Percentiles rank a stretch among this genome's conserved stretches.
These are phyloP conservation scores for Sungouiozyma ichnusensis DNA, from an alignment of 805 yeast genomes.

Conservation along the genomic window DNA sequence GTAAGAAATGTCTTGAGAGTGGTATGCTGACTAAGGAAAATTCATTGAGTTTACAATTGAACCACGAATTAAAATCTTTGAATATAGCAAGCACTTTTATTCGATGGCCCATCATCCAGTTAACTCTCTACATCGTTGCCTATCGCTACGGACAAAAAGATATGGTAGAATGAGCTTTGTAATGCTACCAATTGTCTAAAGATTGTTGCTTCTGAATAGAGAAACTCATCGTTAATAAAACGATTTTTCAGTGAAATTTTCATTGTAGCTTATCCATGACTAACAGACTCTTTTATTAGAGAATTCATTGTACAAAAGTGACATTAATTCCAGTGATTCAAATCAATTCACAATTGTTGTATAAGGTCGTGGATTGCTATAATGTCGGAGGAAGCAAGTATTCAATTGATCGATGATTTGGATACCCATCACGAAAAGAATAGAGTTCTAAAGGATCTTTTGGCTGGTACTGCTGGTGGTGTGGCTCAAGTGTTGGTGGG, in stretches of 20 bases:
- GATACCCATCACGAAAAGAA: constrained; percentile 15
- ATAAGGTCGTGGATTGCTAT: neutral
- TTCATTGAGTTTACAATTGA: constrained; percentile 2
- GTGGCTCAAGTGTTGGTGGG: constrained; percentile 92
- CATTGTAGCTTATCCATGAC: neutral
- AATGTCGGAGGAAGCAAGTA: constrained; percentile 30
- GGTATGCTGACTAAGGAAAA: neutral
- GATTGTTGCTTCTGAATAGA: too few species aligned
- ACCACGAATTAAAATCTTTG: neutral
- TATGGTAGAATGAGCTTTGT: constrained; percentile 16
- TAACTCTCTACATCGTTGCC: constrained; percentile 7
- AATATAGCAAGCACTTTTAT: neutral
- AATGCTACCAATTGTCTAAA: too few species aligned
- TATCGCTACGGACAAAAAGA: constrained; percentile 21
- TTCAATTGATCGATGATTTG: constrained; percentile 26
- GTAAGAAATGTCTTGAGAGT: constrained; percentile 7
- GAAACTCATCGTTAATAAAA: neutral
- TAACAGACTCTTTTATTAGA: neutral
- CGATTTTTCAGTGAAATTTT: neutral
- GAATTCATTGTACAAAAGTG: too few species aligned
- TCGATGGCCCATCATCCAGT: neutral
- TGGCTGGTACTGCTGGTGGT: constrained; percentile 93
- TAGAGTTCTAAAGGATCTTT: constrained; percentile 58
- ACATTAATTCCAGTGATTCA: neutral
- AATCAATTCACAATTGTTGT: neutral